Base-by-base conservation (phyloP, 805 yeast genomes). In the Candida hungchunana region DNA sequence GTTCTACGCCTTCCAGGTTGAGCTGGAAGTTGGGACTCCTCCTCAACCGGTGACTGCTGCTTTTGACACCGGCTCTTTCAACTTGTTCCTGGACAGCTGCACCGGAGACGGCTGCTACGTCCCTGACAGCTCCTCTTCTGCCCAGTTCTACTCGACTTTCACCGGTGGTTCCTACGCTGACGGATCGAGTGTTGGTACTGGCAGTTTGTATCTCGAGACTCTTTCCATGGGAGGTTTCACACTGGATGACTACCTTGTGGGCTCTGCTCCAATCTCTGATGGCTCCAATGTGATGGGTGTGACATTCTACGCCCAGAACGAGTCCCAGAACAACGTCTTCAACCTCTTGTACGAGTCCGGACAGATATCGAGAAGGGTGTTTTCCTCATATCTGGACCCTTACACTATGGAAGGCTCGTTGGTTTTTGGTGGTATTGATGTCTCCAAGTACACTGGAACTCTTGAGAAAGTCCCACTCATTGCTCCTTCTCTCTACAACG, bases 391-490 rank as follows among this genome's bases (percentile, higher is more conserved):
- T 13, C 17, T 29, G 14, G 38, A 35, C n/a, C 6, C 30, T n/a
- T 31, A 16, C 3, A 14, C 33, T 0, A n/a, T 26, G 5, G 23
- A 25, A 3, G 55, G 52, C 25, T 41, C 37, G 6, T 18, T 51
- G 13, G 26, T 51, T 7, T 38, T 51, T 37, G 56, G 54, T 34
- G 56, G 54, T 20, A 7, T 51, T 8, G 51, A 51, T 30, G n/a
- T 19, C 7, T 23, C 40, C 8, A 42, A 43, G 25, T 44, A 42
- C 26, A 14, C 41, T 3, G 53, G 48, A 1, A 26, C 38, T 1
- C 21, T 49, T 25, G 46, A 40, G 9, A 37, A 18, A 5, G 34
- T 46, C 12, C 44, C 50, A 7, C n/a, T 37, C 5, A 6, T 20
- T 2, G 10, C 24, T 1, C 12, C 11, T 10, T 6, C 13, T 2